A percentile compares a stretch with the other conserved stretches of the same genome.
phyloP scores from a whole-genome alignment of 1,284 basidiomycete species.

The Pseudozyma hubeiensis region DNA sequence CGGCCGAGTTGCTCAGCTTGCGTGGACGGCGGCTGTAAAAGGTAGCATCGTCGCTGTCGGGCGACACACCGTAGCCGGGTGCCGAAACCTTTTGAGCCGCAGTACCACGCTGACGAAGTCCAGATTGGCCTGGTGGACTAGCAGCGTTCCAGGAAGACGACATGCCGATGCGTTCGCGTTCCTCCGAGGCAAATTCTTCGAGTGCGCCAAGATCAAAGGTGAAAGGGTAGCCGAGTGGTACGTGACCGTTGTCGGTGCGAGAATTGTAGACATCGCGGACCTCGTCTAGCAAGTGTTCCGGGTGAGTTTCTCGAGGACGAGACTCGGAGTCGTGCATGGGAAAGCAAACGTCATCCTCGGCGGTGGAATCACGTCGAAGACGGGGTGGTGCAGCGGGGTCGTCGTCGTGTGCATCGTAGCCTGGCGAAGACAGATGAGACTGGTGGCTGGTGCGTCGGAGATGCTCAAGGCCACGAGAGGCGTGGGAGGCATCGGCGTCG shows the following conservation, averaged over 20 bases:
- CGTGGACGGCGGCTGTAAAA: slow-evolving; percentile 66
- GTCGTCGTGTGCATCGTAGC: slow-evolving; percentile 19
- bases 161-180: slow-evolving; percentile 57
- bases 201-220: slow-evolving; percentile 63
- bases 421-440: slow-evolving; percentile 17
- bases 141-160: slow-evolving; percentile 27
- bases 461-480: slow-evolving; percentile 33
- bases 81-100: slow-evolving; percentile 29
- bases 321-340: slow-evolving; percentile 51
- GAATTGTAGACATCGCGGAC: slow-evolving; percentile 21
- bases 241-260: slow-evolving; percentile 19
- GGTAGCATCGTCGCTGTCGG: slow-evolving; percentile 64
- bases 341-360: slow-evolving; percentile 68
- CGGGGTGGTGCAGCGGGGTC: slow-evolving; percentile 18
- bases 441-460: slow-evolving; percentile 27
- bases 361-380: slow-evolving; percentile 48
- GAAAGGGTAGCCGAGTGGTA: slow-evolving; percentile 63
- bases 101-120: slow-evolving; percentile 34
- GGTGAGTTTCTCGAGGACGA: slow-evolving; percentile 21
- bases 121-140: slow-evolving; percentile 15
- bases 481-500: slow-evolving; percentile 38
- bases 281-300: slow-evolving; percentile 24
- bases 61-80: slow-evolving; percentile 54
- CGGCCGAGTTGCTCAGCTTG: slow-evolving; percentile 45
- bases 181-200: slow-evolving; percentile 62